Evolutionary conservation across 768 basidiomycete species (phyloP).

Genomic region (Porphyrellus cyaneotinctus): DNA sequence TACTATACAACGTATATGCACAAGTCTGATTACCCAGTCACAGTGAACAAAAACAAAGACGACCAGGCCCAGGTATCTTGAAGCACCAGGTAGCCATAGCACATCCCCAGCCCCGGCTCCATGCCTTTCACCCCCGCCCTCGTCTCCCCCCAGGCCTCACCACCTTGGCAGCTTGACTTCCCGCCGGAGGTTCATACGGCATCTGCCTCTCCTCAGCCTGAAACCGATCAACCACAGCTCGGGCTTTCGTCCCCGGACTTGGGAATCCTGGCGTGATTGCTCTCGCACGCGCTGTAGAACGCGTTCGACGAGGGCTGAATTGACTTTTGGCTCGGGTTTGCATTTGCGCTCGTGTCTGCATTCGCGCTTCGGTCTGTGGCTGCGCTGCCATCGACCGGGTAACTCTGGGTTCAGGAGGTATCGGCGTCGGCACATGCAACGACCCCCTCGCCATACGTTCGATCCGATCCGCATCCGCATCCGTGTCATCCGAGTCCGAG

Average conservation of each 20-base stretch:
- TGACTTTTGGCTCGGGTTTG: not conserved
- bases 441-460: constrained; percentile 11
- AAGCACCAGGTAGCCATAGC: too few relatives aligned
- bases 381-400: constrained; percentile 11
- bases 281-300: constrained; percentile 1
- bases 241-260: constrained; percentile 14
- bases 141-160: not conserved
- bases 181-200: constrained; percentile 10
- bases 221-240: constrained; percentile 9
- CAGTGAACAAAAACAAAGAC: too few relatives aligned
- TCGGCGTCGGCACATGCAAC: not conserved
- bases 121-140: not conserved
- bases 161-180: constrained; percentile 15
- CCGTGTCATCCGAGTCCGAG: not conserved
- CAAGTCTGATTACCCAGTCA: too few relatives aligned
- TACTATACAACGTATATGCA: too few relatives aligned
- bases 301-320: constrained; percentile 7
- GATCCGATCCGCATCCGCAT: constrained; percentile 11
- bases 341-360: too few relatives aligned
- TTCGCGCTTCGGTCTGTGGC: not conserved
- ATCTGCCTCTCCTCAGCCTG: not conserved
- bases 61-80: too few relatives aligned
- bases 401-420: not conserved
- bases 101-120: too few relatives aligned
- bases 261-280: constrained; percentile 4